phyloP scores from a whole-genome alignment of 257 asterid species.

The Penstemon newberryi region DNA sequence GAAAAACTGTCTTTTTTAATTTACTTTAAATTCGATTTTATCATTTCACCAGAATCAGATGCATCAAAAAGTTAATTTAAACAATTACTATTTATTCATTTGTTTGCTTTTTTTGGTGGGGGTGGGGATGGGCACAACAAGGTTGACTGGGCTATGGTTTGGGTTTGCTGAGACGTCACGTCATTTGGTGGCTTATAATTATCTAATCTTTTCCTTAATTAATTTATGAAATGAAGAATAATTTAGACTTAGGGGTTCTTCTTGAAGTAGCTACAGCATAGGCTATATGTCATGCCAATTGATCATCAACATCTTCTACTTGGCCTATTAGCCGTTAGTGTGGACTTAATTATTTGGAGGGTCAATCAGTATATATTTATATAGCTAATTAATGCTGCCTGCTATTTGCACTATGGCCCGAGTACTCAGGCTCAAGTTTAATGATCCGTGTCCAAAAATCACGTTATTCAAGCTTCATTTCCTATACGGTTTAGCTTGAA shows the following conservation, averaged over 20 bases:
- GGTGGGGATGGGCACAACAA: not conserved
- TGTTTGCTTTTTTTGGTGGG: not conserved
- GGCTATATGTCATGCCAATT: not conserved
- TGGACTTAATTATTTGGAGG: not conserved
- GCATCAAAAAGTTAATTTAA: not conserved
- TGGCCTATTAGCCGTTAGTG: not conserved
- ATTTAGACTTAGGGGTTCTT: not conserved
- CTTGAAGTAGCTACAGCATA: not conserved
- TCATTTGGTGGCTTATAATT: constrained; percentile 9
- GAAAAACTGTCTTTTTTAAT: too few relatives aligned
- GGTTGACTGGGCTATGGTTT: constrained; percentile 1
- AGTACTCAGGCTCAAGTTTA: not conserved
- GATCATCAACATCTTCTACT: not conserved
- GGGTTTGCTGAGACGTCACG: constrained; percentile 41
- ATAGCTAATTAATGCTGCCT: too few relatives aligned
- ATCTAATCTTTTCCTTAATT: not conserved
- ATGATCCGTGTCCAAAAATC: too few relatives aligned
- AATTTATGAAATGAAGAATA: not conserved
- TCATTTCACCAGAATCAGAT: constrained; percentile 1
- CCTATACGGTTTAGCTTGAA: too few relatives aligned
- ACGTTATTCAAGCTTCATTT: not conserved
- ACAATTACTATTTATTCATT: not conserved
- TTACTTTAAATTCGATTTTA: not conserved
- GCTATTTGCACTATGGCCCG: not conserved
- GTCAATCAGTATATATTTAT: too few relatives aligned